A percentile compares a stretch with the other conserved stretches of the same genome.
phyloP scores from a whole-genome alignment of 306 rosid species.

The Malus asiatica region DNA sequence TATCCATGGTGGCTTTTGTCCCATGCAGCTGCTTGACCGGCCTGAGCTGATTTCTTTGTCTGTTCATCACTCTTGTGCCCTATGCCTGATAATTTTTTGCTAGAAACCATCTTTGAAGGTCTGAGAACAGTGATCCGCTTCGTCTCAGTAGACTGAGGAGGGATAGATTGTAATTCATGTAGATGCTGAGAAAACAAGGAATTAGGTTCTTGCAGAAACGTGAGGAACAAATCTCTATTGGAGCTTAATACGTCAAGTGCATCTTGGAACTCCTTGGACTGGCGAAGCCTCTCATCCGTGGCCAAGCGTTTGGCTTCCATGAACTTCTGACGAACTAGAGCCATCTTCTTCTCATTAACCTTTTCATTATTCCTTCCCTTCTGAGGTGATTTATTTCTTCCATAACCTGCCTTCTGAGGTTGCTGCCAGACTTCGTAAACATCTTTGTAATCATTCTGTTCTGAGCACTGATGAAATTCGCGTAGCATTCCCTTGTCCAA shows the following conservation, averaged over 20 bases:
- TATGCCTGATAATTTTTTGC: slow-evolving; percentile 29
- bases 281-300: slow-evolving; percentile 55
- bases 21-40: slow-evolving; percentile 38
- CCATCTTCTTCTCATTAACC: slow-evolving; percentile 51
- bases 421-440: slow-evolving; percentile 69
- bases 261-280: slow-evolving; percentile 68
- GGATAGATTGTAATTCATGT: slow-evolving; percentile 43
- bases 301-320: slow-evolving; percentile 62
- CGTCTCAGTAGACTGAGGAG: slow-evolving; percentile 41
- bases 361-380: slow-evolving; percentile 49
- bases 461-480: slow-evolving; percentile 41
- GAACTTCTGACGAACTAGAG: slow-evolving; percentile 63
- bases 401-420: slow-evolving; percentile 41
- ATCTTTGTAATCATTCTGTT: slow-evolving; percentile 42
- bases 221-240: slow-evolving; percentile 60
- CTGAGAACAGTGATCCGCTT: slow-evolving; percentile 73
- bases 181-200: slow-evolving; percentile 44
- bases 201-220: slow-evolving; percentile 57
- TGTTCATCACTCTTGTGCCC: slow-evolving; percentile 41
- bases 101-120: slow-evolving; percentile 69
- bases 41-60: slow-evolving; percentile 30
- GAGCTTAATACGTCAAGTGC: slow-evolving; percentile 82
- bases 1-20: slow-evolving; percentile 35
- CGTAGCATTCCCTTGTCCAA: slow-evolving; percentile 40
- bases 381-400: slow-evolving; percentile 52